Evolutionary conservation across 192 early-diverging fungal species (phyloP).

Genomic region (Rhizophagus prolifer): DNA sequence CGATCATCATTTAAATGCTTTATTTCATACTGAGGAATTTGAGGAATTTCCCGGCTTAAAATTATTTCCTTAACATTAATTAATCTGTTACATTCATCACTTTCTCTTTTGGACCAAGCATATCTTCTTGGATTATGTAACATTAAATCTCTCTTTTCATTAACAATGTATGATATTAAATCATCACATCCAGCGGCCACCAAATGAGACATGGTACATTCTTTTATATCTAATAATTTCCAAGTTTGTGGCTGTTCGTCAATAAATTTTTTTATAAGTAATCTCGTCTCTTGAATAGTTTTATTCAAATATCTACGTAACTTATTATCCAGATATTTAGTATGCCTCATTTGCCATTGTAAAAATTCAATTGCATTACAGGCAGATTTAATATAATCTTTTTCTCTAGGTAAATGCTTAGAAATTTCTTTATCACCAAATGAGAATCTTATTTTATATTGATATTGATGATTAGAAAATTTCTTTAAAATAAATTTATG

Average conservation of each 20-base stretch:
- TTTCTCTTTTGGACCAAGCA: background rate
- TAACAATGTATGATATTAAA: background rate
- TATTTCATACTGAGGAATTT: too few species aligned
- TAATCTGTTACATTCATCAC: too few species aligned
- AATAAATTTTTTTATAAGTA: background rate
- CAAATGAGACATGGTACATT: background rate
- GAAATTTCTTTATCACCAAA: too few species aligned
- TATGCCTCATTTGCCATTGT: background rate
- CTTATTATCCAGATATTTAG: background rate
- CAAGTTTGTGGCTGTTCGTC: background rate
- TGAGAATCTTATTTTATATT: too few species aligned
- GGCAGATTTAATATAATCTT: too few species aligned
- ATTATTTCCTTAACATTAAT: too few species aligned
- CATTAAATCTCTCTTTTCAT: background rate
- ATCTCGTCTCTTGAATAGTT: background rate
- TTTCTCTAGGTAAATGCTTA: too few species aligned
- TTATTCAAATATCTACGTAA: background rate
- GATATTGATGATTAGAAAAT: too few species aligned
- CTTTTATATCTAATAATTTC: background rate
- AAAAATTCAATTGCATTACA: background rate
- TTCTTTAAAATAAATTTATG: too few species aligned
- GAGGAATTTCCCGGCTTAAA: too few species aligned
- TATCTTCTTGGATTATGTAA: slow-evolving; percentile 3
- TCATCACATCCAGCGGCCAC: background rate
- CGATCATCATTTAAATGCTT: too few species aligned